A percentile compares a stretch with the other conserved stretches of the same genome.
phyloP scores from a whole-genome alignment of 2,329 filamentous ascomycete genomes.

The Exophiala viscosa region DNA sequence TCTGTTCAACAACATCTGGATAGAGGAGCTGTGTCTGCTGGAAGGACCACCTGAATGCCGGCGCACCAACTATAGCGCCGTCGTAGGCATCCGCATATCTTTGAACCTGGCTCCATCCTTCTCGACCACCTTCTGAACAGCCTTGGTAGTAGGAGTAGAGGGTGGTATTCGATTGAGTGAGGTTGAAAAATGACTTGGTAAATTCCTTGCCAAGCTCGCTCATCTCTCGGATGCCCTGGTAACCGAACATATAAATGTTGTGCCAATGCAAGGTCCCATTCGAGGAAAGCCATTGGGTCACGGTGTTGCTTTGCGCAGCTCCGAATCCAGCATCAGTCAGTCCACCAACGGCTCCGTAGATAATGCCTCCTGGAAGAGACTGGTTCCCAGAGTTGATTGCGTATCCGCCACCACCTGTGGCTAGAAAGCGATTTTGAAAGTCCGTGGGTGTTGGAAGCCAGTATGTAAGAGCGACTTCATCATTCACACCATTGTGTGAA shows the following conservation, averaged over 20 bases:
- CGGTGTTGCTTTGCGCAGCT: too few species aligned
- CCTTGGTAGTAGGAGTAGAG: constrained; percentile 50
- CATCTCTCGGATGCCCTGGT: constrained; percentile 52
- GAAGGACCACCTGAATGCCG: constrained; percentile 45
- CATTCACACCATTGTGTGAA: constrained; percentile 40
- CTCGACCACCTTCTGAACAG: constrained; percentile 54
- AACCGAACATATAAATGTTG: constrained; percentile 49
- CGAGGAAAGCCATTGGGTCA: constrained; percentile 29
- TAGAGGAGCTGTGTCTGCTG: constrained; percentile 45
- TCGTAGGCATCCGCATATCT: constrained; percentile 48
- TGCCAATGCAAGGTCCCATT: constrained; percentile 50
- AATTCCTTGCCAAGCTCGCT: constrained; percentile 46
- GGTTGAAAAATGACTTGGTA: constrained; percentile 41
- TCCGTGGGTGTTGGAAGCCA: constrained; percentile 43
- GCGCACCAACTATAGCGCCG: constrained; percentile 46
- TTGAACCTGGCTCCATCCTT: constrained; percentile 53
- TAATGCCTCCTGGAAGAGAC: constrained; percentile 41
- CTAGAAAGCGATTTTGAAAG: constrained; percentile 47
- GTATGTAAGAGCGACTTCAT: constrained; percentile 38
- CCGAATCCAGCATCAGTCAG: constrained; percentile 46
- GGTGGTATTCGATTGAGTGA: constrained; percentile 32
- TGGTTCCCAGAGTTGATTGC: constrained; percentile 42
- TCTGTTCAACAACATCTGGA: constrained; percentile 39
- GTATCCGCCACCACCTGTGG: constrained; percentile 46
- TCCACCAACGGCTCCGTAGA: constrained; percentile 47